Evolutionary conservation across 2,329 filamentous ascomycete species (phyloP), one percentile per base, ranked within the genome.

Genomic region (Aspergillus hortae): DNA sequence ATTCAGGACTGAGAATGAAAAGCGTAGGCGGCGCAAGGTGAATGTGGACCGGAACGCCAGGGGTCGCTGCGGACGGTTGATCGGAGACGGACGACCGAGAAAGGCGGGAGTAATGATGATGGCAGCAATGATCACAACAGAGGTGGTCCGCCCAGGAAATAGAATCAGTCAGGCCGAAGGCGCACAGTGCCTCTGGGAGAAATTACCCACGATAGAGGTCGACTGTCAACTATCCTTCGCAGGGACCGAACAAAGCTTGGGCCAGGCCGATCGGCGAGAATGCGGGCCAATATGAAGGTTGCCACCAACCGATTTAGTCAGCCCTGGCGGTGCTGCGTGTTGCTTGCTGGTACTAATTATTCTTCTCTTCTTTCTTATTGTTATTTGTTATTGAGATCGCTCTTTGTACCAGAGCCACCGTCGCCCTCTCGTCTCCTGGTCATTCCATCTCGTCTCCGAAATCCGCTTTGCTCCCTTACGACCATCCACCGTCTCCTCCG

Each of bases 241-340:
- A 19, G 15, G 23, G 44, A 11, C 32, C n/a, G 32, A 32, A 19
- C 47, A 49, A 58, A 58, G 63, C 63, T 65, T 61, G 55, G 63
- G 52, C 62, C 63, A 64, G 45, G 44, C 50, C 46, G 61, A 60
- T 63, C 60, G 57, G 58, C 57, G 46, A 51, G 44, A 50, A 52
- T 53, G 55, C 56, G 44, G 52, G 44, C 56, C 55, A 58, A 57
- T 55, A 42, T 42, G 19, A 42, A 42, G n/a, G 46, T 53, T 51
- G 53, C 53, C 55, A 54, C 56, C 44, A 48, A 23, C 43, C 43
- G 35, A 60, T 61, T 62, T 62, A 60, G 60, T 62, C 58, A 61
- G 58, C 60, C 54, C 35, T 45, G 46, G 27, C 19, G 25, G 25
- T 49, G 7, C 32, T 19, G 21, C n/a, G 38, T 25, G 21, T 17